phyloP scores from a whole-genome alignment of 192 early-diverging fungal species.

The Coemansia sp. region DNA sequence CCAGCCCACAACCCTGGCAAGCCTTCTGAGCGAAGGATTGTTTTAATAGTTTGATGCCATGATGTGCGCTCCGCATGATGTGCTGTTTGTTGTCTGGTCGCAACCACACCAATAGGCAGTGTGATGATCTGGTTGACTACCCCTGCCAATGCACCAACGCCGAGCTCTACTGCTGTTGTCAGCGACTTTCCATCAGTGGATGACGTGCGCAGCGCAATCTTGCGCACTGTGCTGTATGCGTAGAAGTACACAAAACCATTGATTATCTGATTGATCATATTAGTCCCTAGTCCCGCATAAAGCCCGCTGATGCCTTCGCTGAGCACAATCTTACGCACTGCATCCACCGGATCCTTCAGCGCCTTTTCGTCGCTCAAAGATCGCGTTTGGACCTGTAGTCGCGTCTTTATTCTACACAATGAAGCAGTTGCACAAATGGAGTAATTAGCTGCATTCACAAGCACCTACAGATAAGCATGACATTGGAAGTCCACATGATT shows the following conservation, averaged over 20 bases:
- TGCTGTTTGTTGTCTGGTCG: conserved; percentile 91
- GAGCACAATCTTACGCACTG: conserved; percentile 77
- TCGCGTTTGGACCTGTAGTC: conserved; percentile 90
- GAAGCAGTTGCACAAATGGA: not conserved
- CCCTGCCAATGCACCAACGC: conserved; percentile 87
- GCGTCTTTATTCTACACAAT: conserved; percentile 74
- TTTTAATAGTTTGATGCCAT: conserved; percentile 63
- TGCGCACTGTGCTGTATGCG: conserved; percentile 74
- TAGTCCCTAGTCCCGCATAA: conserved; percentile 84
- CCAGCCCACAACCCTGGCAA: conserved; percentile 85
- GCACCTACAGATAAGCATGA: not conserved
- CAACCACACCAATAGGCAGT: conserved; percentile 90
- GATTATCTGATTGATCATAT: conserved; percentile 73
- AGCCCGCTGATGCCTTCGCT: conserved; percentile 84
- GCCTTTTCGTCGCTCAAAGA: conserved; percentile 36
- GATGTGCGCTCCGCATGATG: conserved; percentile 61
- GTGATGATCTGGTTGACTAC: conserved; percentile 86
- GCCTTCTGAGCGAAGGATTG: conserved; percentile 80
- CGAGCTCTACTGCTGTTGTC: conserved; percentile 83
- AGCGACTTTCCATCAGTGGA: conserved; percentile 53
- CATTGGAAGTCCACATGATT: not conserved
- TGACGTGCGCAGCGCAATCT: conserved; percentile 28
- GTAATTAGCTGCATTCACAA: conserved; percentile 1
- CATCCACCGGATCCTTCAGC: conserved; percentile 70
- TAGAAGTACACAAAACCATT: conserved; percentile 88